Percentiles rank a stretch among this genome's conserved stretches.
Evolutionary conservation across 78 protist species (phyloP).

Genomic region (Ministeria vibrans): DNA sequence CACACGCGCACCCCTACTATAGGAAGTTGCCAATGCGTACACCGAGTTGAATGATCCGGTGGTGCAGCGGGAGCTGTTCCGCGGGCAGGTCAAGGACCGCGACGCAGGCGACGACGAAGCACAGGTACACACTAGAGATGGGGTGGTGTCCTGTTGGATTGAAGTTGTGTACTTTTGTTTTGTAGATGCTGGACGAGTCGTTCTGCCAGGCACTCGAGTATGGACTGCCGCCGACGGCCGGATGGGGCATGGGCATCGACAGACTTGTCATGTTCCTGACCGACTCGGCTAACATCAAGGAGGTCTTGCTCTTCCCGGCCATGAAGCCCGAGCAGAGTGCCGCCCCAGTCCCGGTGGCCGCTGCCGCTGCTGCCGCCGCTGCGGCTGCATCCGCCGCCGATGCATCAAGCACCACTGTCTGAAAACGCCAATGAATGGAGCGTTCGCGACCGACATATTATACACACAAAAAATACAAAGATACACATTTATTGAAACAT

Average conservation of each 20-base stretch:
- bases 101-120: constrained; percentile 93
- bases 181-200: constrained; percentile 88
- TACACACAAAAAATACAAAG: no score
- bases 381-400: no score
- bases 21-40: constrained; percentile 99
- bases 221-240: constrained; percentile 99
- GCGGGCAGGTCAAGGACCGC: constrained; percentile 78
- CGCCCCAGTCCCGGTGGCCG: no score
- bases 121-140: no score
- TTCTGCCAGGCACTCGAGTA: constrained; percentile 93
- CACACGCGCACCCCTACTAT: no score
- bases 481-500: no score
- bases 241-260: constrained; percentile 99
- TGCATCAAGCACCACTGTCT: no score
- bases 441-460: no score
- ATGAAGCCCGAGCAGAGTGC: constrained; percentile 75
- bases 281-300: constrained; percentile 90
- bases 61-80: constrained; percentile 95
- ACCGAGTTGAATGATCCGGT: constrained; percentile 99
- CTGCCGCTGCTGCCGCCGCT: no score
- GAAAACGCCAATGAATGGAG: no score
- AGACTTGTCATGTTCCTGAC: constrained; percentile 95
- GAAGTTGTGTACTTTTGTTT: background rate
- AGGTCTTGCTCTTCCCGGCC: constrained; percentile 99
- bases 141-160: constrained; percentile 1